Percentiles rank a stretch among this genome's conserved stretches.
phyloP scores from a whole-genome alignment of 2,329 filamentous ascomycete genomes.

The Juglanconis juglandina region DNA sequence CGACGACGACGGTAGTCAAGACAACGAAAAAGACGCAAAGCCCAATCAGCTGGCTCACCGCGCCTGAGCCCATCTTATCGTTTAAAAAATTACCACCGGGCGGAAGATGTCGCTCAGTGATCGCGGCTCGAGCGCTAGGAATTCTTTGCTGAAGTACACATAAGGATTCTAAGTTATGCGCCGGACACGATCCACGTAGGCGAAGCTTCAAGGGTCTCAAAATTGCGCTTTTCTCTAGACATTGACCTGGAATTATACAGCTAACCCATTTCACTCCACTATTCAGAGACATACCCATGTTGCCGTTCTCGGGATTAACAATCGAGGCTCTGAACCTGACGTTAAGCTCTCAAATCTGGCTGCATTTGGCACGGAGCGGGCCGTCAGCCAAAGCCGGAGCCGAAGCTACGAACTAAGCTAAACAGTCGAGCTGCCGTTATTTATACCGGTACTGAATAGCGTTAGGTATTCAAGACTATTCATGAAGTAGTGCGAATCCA shows the following conservation, averaged over 20 bases:
- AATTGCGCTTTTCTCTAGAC: too few species aligned
- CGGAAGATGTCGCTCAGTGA: background rate
- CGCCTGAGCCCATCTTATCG: background rate
- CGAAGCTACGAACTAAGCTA: background rate
- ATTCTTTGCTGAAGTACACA: background rate
- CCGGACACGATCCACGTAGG: too few species aligned
- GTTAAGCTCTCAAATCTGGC: background rate
- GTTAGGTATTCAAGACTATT: too few species aligned
- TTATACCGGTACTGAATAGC: too few species aligned
- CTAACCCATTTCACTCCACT: background rate
- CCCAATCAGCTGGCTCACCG: background rate
- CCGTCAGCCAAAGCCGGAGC: background rate
- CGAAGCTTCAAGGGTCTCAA: too few species aligned
- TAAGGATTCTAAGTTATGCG: background rate
- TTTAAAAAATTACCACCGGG: background rate
- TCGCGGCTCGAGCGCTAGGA: background rate
- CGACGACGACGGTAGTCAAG: background rate
- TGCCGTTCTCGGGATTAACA: background rate
- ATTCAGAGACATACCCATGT: background rate
- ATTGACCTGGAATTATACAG: background rate
- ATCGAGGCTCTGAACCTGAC: background rate
- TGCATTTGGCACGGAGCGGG: background rate
- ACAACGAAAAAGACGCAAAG: background rate
- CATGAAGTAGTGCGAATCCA: too few species aligned
- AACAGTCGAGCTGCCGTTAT: too few species aligned